Percentiles rank a stretch among this genome's conserved stretches.
These are phyloP conservation scores for Phytopythium helicoides DNA, from an alignment of 352 stramenopile species.

Conservation along the genomic window DNA sequence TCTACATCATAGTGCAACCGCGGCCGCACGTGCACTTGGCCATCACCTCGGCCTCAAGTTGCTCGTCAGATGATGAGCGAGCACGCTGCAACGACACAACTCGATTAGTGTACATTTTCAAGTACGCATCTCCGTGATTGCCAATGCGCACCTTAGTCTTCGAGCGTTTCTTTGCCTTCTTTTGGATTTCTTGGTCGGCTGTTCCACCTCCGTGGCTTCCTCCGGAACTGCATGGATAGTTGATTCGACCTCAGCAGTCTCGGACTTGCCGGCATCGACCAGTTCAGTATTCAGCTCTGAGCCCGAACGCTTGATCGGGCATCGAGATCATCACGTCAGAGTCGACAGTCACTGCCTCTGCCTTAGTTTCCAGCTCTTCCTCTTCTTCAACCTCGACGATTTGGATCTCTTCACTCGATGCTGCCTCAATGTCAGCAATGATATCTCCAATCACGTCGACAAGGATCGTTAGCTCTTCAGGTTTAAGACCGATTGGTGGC, in stretches of 20 bases:
- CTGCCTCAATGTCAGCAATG: neutral
- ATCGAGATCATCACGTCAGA: constrained; percentile 7
- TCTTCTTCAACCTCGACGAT: neutral
- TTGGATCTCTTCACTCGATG: neutral
- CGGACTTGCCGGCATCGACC: constrained; percentile 23
- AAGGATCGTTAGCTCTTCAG: neutral
- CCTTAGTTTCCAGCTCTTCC: neutral
- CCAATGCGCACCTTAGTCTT: constrained; percentile 11
- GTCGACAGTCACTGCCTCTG: neutral
- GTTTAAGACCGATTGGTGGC: neutral
- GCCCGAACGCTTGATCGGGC: constrained; percentile 7
- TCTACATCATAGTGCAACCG: constrained; percentile 67
- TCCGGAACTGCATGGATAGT: constrained; percentile 3
- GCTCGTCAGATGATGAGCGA: constrained; percentile 20
- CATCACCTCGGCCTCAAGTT: constrained; percentile 62
- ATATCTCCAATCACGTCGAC: neutral
- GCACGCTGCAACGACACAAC: neutral
- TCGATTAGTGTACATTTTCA: no score
- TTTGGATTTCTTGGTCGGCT: constrained; percentile 7
- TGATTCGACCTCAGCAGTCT: constrained; percentile 11
- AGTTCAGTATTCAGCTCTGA: constrained; percentile 20
- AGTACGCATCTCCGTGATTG: neutral
- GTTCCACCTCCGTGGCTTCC: constrained; percentile 11
- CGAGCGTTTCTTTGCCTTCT: constrained; percentile 13
- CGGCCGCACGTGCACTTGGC: constrained; percentile 56